Conservation (phyloP, 1,284 basidiomycete species). For the Fomes fomentarius region DNA sequence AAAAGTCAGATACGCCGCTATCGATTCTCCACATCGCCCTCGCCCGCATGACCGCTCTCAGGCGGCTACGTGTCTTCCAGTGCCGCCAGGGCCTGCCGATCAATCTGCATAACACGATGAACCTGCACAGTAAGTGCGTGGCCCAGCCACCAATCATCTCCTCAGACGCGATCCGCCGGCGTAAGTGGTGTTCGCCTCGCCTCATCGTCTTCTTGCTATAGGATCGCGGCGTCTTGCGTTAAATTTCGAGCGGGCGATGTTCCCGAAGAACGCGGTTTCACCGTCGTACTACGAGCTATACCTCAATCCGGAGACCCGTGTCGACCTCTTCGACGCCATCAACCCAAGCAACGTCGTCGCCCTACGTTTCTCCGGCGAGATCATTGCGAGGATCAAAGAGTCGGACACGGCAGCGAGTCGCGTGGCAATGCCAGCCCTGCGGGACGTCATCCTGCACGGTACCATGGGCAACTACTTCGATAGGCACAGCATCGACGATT, state of each 20-base stretch:
- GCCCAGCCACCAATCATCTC: not conserved
- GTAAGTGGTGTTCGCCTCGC: not conserved
- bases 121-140: conserved; percentile 15
- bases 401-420: conserved; percentile 4
- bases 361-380: conserved; percentile 42
- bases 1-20: conserved; percentile 26
- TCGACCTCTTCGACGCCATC: conserved; percentile 36
- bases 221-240: conserved; percentile 28
- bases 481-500: conserved; percentile 30
- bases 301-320: conserved; percentile 34
- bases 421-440: conserved; percentile 29
- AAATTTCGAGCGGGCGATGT: conserved; percentile 44
- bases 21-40: conserved; percentile 41
- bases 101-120: conserved; percentile 22
- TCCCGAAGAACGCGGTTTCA: conserved; percentile 31
- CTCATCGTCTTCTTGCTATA: conserved; percentile 1
- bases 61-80: conserved; percentile 43
- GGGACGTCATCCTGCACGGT: conserved; percentile 36
- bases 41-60: conserved; percentile 34
- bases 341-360: conserved; percentile 28
- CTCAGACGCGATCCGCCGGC: too few relatives aligned
- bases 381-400: conserved; percentile 27
- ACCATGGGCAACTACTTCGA: conserved; percentile 44
- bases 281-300: conserved; percentile 41
- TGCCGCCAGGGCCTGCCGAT: conserved; percentile 32